A percentile compares a stretch with the other conserved stretches of the same genome.
phyloP scores from a whole-genome alignment of 352 stramenopile species.

The Aphanomyces cochlioides region DNA sequence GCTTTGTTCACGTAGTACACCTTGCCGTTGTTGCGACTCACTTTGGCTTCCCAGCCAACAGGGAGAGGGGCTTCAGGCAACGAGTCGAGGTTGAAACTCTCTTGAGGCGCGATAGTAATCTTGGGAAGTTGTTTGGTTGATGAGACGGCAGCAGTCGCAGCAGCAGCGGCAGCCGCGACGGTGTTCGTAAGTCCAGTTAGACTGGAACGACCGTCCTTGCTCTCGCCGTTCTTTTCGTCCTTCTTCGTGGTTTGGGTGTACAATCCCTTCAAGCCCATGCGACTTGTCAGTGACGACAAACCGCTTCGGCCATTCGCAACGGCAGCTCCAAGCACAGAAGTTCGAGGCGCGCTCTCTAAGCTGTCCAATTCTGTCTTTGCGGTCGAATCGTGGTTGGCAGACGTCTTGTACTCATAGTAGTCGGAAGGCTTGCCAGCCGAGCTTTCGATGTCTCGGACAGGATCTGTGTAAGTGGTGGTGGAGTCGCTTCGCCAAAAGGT shows the following conservation, averaged over 20 bases:
- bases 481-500: slow-evolving; percentile 69
- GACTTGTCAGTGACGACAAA: slow-evolving; percentile 43
- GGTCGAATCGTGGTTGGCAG: slow-evolving; percentile 41
- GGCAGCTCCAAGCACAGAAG: slow-evolving; percentile 33
- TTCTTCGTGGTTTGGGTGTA: slow-evolving; percentile 29
- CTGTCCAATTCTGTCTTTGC: slow-evolving; percentile 75
- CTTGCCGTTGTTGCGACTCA: slow-evolving; percentile 75
- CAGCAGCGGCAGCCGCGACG: slow-evolving; percentile 7
- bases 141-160: slow-evolving; percentile 8
- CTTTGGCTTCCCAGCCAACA: slow-evolving; percentile 82
- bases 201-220: slow-evolving; percentile 12
- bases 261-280: slow-evolving; percentile 52
- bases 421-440: slow-evolving; percentile 46
- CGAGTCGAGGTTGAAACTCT: slow-evolving; percentile 83
- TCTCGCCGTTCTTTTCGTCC: slow-evolving; percentile 45
- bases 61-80: slow-evolving; percentile 75
- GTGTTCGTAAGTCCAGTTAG: slow-evolving; percentile 8
- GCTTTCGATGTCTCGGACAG: slow-evolving; percentile 40
- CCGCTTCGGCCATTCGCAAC: slow-evolving; percentile 78
- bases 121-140: not conserved
- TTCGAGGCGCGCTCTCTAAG: slow-evolving; percentile 45
- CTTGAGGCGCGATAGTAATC: slow-evolving; percentile 35
- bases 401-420: slow-evolving; percentile 41
- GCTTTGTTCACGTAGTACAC: slow-evolving; percentile 89
- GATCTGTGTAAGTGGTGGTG: slow-evolving; percentile 1